Evolutionary conservation across 2,329 filamentous ascomycete species (phyloP).

Genomic region (Cladosporium sp.): DNA sequence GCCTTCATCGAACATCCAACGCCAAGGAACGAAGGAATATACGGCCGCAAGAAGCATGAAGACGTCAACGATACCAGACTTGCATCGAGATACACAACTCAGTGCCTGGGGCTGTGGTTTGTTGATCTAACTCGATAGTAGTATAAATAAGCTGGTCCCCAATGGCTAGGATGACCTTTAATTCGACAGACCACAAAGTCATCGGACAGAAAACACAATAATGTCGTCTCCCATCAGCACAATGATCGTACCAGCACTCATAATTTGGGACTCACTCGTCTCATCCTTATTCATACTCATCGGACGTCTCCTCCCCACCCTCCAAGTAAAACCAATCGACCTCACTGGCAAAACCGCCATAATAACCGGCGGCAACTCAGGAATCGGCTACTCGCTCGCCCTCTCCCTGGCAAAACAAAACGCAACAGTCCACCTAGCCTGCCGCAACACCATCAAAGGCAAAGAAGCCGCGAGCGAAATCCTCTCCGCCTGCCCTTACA

Average conservation of each 20-base stretch:
- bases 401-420: conserved; percentile 11
- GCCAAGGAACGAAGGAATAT: background rate
- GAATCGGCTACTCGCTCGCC: conserved; percentile 19
- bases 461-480: conserved; percentile 9
- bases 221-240: background rate
- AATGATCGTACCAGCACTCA: background rate
- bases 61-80: background rate
- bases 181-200: no score
- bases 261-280: background rate
- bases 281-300: background rate
- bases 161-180: no score
- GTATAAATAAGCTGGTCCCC: no score
- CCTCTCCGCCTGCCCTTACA: background rate
- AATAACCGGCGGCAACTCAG: conserved; percentile 19
- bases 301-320: background rate
- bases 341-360: conserved; percentile 15
- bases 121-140: no score
- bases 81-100: background rate
- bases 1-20: no score
- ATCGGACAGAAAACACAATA: no score
- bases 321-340: background rate
- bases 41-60: background rate
- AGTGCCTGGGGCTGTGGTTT: no score
- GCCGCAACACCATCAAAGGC: conserved; percentile 11
- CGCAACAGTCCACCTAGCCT: conserved; percentile 14